phyloP scores from a whole-genome alignment of 2,329 filamentous ascomycete species.

The Simplicillium sp. region DNA sequence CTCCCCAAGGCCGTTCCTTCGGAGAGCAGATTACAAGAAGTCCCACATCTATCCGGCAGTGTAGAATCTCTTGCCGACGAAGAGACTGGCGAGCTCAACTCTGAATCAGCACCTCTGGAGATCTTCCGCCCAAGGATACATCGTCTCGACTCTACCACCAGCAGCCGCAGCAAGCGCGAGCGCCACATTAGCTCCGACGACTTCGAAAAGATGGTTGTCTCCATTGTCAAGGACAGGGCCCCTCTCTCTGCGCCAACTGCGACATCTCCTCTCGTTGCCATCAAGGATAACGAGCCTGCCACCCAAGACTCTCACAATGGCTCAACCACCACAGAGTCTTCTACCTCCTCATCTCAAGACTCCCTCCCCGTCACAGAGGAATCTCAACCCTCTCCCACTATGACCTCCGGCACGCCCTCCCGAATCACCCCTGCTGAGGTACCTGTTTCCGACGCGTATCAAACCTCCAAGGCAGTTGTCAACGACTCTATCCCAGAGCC shows the following conservation, averaged over 20 bases:
- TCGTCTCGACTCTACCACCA: slow-evolving; percentile 61
- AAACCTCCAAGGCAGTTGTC: slow-evolving; percentile 39
- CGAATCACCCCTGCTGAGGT: slow-evolving; percentile 39
- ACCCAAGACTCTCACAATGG: slow-evolving; percentile 29
- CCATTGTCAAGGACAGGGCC: slow-evolving; percentile 80
- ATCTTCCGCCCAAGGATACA: slow-evolving; percentile 58
- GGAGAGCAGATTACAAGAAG: slow-evolving; percentile 33
- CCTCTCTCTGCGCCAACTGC: slow-evolving; percentile 35
- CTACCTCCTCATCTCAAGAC: slow-evolving; percentile 43
- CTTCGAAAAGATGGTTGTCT: slow-evolving; percentile 87
- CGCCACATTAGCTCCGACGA: slow-evolving; percentile 89
- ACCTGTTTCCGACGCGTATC: slow-evolving; percentile 32
- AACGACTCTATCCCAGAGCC: slow-evolving; percentile 51
- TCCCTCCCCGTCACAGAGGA: slow-evolving; percentile 14
- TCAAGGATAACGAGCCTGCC: slow-evolving; percentile 34
- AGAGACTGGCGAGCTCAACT: slow-evolving; percentile 49
- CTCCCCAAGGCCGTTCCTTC: slow-evolving; percentile 40
- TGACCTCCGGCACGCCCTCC: slow-evolving; percentile 16
- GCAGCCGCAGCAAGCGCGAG: slow-evolving; percentile 66
- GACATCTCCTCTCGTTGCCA: slow-evolving; percentile 19
- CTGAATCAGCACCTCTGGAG: slow-evolving; percentile 45
- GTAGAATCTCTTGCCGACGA: slow-evolving; percentile 67
- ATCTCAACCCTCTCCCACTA: slow-evolving; percentile 31
- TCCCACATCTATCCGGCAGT: slow-evolving; percentile 68
- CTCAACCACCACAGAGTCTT: slow-evolving; percentile 41